Evolutionary conservation across 2,329 filamentous ascomycete genomes (phyloP), one percentile per base, ranked within the genome.

Genomic region (Albifimbria verrucaria): DNA sequence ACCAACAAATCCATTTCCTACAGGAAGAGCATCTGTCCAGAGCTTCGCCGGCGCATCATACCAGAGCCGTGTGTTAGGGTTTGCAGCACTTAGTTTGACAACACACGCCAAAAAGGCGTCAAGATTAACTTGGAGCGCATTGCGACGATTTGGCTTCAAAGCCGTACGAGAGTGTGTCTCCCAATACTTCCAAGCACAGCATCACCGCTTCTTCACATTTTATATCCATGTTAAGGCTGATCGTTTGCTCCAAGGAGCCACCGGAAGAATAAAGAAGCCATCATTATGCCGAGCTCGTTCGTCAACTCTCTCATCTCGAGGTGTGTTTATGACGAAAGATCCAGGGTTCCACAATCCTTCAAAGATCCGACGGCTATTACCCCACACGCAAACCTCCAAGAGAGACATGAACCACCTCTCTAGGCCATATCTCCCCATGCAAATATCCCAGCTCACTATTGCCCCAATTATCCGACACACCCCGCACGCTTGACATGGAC

Each of bases 21-120:
- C 25, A 10, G 47, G 47, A 1, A 49, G 23, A 32, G 47, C 47
- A 26, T 49, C 47, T 4, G 47, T 49, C 47, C 47, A 49, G 7
- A 49, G 23, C 20, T 39, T 36, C 11, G 47, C 47, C 6, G 47
- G 47, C 24, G 47, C 47, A 18, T 24, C 28, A 20, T 49, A 49
- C 47, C 47, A 49, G 21, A 49, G 47, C 11, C 47, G 47, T 12
- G 47, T 28, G 24, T 49, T 49, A 25, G 47, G 63, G 32, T 39
- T 39, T n/a, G 32, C 32, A 39, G 32, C 11, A n/a, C 15, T 39
- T 15, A 4, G 12, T 15, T n/a, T 39, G 32, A 39, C 32, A 12
- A 39, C 18, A n/a, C 5, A 39, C 12, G 32, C 32, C 32, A 39
- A n/a, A 15, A 39, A 39, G 32, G 32, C 32, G 11, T n/a, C 12